Percentiles rank a stretch among this genome's conserved stretches.
These are phyloP conservation scores for Panicum miliaceum DNA, from an alignment of 176 grass and related monocot species.

Conservation along the genomic window DNA sequence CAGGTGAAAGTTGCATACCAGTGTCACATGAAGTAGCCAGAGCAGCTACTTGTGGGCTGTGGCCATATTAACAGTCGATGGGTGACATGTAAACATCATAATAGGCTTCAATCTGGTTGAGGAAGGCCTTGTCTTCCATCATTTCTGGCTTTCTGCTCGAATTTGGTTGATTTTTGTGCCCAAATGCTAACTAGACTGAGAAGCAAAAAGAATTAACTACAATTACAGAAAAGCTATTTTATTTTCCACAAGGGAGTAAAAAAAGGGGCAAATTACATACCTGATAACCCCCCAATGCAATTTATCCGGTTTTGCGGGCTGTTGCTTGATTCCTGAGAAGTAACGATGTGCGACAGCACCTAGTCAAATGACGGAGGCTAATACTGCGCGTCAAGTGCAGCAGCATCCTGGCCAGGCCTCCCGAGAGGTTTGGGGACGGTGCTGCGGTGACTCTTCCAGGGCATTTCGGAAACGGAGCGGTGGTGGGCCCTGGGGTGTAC, in stretches of 20 bases:
- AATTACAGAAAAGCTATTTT: conserved; percentile 2
- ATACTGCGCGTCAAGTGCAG: conserved; percentile 45
- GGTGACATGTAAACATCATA: conserved; percentile 15
- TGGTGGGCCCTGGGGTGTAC: no score
- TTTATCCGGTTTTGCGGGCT: conserved; percentile 17
- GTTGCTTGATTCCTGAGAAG: conserved; percentile 8
- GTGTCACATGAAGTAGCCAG: no score
- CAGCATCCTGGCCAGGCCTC: conserved; percentile 39
- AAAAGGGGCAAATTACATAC: not conserved
- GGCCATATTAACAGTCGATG: not conserved
- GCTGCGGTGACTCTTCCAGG: no score
- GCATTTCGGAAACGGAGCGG: no score
- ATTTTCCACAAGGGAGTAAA: not conserved
- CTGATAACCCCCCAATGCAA: not conserved
- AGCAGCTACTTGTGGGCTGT: not conserved
- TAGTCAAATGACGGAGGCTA: conserved; percentile 43
- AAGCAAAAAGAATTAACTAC: not conserved
- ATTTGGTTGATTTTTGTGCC: not conserved
- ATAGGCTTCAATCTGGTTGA: not conserved
- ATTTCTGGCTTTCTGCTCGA: no score
- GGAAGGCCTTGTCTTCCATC: no score
- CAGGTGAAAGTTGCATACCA: conserved; percentile 18
- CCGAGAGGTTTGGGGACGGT: no score
- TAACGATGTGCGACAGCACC: conserved; percentile 28
- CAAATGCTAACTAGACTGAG: not conserved